A percentile compares a stretch with the other conserved stretches of the same genome.
phyloP scores from a whole-genome alignment of 2,329 filamentous ascomycete species.

The Monilinia aucupariae region DNA sequence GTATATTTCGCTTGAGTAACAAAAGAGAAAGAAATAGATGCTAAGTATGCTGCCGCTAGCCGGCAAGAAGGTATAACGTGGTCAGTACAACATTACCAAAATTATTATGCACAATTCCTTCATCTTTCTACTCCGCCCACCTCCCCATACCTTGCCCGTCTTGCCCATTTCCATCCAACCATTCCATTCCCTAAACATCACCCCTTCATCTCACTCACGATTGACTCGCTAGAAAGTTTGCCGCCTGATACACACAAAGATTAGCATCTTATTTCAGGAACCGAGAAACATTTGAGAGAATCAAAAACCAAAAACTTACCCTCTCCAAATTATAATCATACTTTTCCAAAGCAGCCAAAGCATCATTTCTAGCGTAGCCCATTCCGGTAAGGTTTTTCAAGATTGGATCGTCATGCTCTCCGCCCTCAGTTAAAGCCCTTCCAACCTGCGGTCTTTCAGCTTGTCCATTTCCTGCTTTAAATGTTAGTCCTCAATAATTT shows the following conservation, averaged over 20 bases:
- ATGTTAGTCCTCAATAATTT: not conserved
- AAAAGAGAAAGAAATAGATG: not conserved
- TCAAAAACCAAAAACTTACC: conserved; percentile 53
- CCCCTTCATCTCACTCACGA: not conserved
- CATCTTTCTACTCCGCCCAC: not conserved
- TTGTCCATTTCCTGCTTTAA: not conserved
- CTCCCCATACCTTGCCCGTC: too few relatives aligned
- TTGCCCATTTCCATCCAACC: not conserved
- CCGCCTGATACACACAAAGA: not conserved
- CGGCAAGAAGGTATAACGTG: not conserved
- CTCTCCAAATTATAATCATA: conserved; percentile 95
- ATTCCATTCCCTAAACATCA: not conserved
- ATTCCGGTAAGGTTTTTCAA: conserved; percentile 84
- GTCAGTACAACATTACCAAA: conserved; percentile 1
- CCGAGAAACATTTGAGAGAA: not conserved
- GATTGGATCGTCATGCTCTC: conserved; percentile 85
- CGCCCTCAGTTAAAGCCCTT: conserved; percentile 65
- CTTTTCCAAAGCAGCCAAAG: conserved; percentile 78
- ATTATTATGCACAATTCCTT: conserved; percentile 8
- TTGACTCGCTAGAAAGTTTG: conserved; percentile 8
- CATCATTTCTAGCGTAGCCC: conserved; percentile 73
- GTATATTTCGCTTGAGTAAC: not conserved
- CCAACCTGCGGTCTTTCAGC: conserved; percentile 46
- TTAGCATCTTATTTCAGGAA: not conserved
- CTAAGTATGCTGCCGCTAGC: not conserved